A percentile compares a stretch with the other conserved stretches of the same genome.
Evolutionary conservation across 768 basidiomycete genomes (phyloP).

Genomic region (Suillus americanus): DNA sequence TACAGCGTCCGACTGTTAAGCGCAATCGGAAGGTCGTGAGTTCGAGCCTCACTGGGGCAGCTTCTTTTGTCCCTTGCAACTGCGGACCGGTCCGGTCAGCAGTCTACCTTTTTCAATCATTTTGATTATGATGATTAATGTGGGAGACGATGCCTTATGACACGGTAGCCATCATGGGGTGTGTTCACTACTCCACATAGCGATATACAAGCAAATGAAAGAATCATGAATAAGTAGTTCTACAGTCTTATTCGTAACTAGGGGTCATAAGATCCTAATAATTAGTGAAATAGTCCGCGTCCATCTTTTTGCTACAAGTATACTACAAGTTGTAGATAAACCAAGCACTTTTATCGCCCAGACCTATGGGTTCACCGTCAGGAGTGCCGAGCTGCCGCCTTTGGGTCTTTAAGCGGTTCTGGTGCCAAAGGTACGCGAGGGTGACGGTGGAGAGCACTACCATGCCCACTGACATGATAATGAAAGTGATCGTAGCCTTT

Average conservation of each 20-base stretch:
- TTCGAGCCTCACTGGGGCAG: constrained; percentile 56
- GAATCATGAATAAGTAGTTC: background rate
- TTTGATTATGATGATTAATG: background rate
- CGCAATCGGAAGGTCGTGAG: constrained; percentile 50
- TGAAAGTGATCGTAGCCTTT: constrained; percentile 40
- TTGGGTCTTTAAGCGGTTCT: constrained; percentile 47
- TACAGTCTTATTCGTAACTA: background rate
- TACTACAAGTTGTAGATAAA: constrained; percentile 48
- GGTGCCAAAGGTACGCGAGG: constrained; percentile 37
- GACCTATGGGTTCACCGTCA: constrained; percentile 37
- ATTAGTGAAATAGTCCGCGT: background rate
- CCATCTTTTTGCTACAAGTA: background rate
- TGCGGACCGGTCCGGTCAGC: background rate
- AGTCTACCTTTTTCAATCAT: background rate
- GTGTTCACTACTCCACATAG: background rate
- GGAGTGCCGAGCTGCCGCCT: constrained; percentile 31
- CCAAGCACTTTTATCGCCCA: constrained; percentile 56
- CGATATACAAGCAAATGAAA: background rate
- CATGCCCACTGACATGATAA: constrained; percentile 40
- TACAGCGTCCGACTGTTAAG: constrained; percentile 50
- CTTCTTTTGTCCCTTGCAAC: background rate
- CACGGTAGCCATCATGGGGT: no score
- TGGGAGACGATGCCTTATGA: background rate
- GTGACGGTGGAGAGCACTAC: constrained; percentile 38
- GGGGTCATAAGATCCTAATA: background rate